Base-by-base conservation (phyloP, 2,329 filamentous ascomycete genomes). In the Colletotrichum sp. region DNA sequence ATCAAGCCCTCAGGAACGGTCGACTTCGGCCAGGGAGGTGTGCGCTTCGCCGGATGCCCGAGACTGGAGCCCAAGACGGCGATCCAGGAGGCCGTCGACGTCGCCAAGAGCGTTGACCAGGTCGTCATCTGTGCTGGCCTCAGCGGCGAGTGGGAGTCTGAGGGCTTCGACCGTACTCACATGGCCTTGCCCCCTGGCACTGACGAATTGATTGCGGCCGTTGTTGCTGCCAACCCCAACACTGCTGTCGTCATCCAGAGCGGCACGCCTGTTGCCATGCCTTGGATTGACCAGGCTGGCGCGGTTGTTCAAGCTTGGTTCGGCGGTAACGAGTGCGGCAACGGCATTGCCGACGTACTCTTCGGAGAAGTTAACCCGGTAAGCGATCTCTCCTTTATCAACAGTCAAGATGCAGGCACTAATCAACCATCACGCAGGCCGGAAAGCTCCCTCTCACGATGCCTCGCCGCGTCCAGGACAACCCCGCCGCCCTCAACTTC, bases 371-470 rank as follows among this genome's bases (percentile, higher is more conserved):
- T 68, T 8, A 81, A 80, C 34, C 79, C 78, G 5, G 91, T 90
- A 70, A 92, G 72, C 32, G 0, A 3, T 8, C 4, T 36, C 10
- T 26, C n/a, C 0, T 5, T 8, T 1, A 21, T 6, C 13, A 7
- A 16, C 15, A 3, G 8, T 16, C 5, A 36, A 13, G 18, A 13
- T 58, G 1, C 12, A 61, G 12, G 15, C 61, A n/a, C 72, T 71
- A 32, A 75, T 32, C 1, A 13, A 8, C 28, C 5, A 16, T 18
- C 89, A 5, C 92, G 91, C 76, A 75, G 72, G 89, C 88, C 74
- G 94, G 92, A n/a, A 96, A 96, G 83, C 88, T 96, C 3, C 93
- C 94, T 0, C 87, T 96, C 18, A 94, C 89, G 6, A 95, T 94
- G 83, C 94, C 94, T 1, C 86, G 85, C 38, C 85, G 87, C 3